A percentile compares a stretch with the other conserved stretches of the same genome.
Evolutionary conservation across 192 early-diverging fungal genomes (phyloP).

Genomic region (Coemansia guatemalensis): DNA sequence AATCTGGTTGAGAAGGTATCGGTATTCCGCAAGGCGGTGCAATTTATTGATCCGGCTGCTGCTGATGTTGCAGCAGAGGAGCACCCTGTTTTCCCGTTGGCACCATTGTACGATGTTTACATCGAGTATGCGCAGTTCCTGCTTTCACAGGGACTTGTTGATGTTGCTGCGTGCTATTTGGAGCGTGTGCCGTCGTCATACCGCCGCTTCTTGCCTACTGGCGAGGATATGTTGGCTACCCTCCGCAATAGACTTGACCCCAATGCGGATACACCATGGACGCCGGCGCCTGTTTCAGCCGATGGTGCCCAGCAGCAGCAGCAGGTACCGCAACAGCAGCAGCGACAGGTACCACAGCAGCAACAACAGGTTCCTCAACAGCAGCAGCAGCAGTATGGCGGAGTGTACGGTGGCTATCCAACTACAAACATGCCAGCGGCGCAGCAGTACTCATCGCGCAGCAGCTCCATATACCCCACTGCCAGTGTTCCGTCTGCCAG

Average conservation of each 20-base stretch:
- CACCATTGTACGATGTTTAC: slow-evolving; percentile 80
- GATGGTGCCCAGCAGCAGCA: slow-evolving; percentile 21
- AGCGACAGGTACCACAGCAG: slow-evolving; percentile 4
- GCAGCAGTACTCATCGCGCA: slow-evolving; percentile 22
- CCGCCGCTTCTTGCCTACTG: slow-evolving; percentile 23
- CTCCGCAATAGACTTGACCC: slow-evolving; percentile 72
- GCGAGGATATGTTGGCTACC: slow-evolving; percentile 57
- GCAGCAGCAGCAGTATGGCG: slow-evolving; percentile 6
- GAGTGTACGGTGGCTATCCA: slow-evolving; percentile 9
- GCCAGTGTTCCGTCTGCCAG: background rate
- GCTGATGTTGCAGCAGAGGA: slow-evolving; percentile 31
- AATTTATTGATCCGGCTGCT: slow-evolving; percentile 78
- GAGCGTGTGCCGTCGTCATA: slow-evolving; percentile 73
- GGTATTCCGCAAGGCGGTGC: slow-evolving; percentile 90
- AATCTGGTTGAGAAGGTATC: slow-evolving; percentile 86
- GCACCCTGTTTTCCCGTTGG: slow-evolving; percentile 45
- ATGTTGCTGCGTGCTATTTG: slow-evolving; percentile 74
- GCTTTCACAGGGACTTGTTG: slow-evolving; percentile 72
- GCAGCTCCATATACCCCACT: background rate
- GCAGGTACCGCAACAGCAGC: slow-evolving; percentile 25
- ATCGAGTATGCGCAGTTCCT: slow-evolving; percentile 82
- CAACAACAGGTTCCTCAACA: slow-evolving; percentile 13
- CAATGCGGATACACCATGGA: slow-evolving; percentile 33
- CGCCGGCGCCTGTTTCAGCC: slow-evolving; percentile 23
- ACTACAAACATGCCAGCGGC: slow-evolving; percentile 28